Base-by-base conservation (phyloP, 768 basidiomycete species). In the Lentinula boryana region DNA sequence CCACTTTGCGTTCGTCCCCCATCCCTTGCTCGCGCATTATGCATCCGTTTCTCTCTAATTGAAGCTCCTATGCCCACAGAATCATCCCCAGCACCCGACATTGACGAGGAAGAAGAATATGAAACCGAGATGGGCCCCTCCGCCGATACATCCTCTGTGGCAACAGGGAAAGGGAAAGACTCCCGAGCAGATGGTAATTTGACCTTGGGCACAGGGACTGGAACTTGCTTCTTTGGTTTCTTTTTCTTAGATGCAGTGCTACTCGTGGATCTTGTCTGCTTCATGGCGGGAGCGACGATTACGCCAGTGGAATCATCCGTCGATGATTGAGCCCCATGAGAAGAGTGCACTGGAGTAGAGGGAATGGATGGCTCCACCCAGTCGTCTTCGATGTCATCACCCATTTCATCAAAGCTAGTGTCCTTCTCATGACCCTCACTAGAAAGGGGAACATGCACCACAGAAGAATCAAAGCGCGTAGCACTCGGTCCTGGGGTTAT, bases 1-100 rank as follows among this genome's bases (percentile, higher is more conserved):
- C 90, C 90, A 67, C 90, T 93, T 75, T 91, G 88, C 63, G 91
- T 93, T 65, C 90, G 77, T 41, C 91, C 91, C 2, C 91, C 90
- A 71, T 92, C 88, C 60, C 89, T 78, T 52, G 86, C 91, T 44
- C 87, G 81, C 31, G 85, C 81, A 3, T 80, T 85, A 68, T 89
- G 86, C 88, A 91, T 89, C 74, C 87, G 65, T 70, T 71, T 72
- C 48, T 72, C 69, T 46, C 56, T 64, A 16, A 49, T 50, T n/a
- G 36, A 58, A 53, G 58, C 56, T 41, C 46, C 56, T 50, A 54
- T 53, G 32, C 62, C 62, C 63, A 68, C 56, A 60, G 68, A 41
- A 65, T 63, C 49, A 65, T 64, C 60, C 53, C 68, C 52, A 66
- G 56, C 16, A 52, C 62, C 56, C 49, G 60, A 60, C 48, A 58